A percentile compares a stretch with the other conserved stretches of the same genome.
phyloP scores from a whole-genome alignment of 1,139 yeast species.

The Yamadazyma atmosphaerica region DNA sequence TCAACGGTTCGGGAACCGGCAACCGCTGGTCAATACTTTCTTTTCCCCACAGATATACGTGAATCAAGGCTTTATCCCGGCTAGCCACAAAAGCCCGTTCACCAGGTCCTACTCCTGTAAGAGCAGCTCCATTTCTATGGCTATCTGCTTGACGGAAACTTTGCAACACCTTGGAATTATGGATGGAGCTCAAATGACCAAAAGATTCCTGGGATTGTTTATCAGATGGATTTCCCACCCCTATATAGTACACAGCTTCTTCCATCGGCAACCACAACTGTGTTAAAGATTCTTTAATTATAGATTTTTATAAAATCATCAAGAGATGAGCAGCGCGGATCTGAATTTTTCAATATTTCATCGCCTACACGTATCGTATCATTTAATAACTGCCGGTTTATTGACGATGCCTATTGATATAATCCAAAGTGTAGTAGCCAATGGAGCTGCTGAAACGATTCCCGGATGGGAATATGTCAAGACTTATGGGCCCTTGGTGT shows the following conservation, averaged over 20 bases:
- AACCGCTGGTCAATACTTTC: conserved; percentile 82
- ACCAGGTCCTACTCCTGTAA: conserved; percentile 44
- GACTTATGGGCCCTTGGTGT: conserved; percentile 38
- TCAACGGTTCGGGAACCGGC: conserved; percentile 80
- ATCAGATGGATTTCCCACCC: conserved; percentile 51
- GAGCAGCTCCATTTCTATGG: conserved; percentile 44
- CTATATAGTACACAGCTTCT: conserved; percentile 57
- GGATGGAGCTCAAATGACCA: conserved; percentile 51
- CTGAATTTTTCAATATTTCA: too few relatives aligned
- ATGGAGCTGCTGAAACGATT: conserved; percentile 65
- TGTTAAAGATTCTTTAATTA: too few relatives aligned
- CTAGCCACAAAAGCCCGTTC: conserved; percentile 62
- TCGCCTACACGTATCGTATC: too few relatives aligned
- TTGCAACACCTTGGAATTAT: conserved; percentile 50
- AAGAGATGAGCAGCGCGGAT: too few relatives aligned
- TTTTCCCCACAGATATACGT: conserved; percentile 73
- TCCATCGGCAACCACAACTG: too few relatives aligned
- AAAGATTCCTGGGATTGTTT: conserved; percentile 48
- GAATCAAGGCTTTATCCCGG: conserved; percentile 67
- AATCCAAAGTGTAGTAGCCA: conserved; percentile 59
- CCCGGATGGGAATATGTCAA: conserved; percentile 71
- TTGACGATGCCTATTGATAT: conserved; percentile 78
- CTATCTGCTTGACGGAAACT: conserved; percentile 58
- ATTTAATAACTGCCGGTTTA: not conserved
- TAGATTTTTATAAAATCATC: too few relatives aligned